Base-by-base conservation (phyloP, 2,329 filamentous ascomycete species). In the Trichoderma afroharzianum region DNA sequence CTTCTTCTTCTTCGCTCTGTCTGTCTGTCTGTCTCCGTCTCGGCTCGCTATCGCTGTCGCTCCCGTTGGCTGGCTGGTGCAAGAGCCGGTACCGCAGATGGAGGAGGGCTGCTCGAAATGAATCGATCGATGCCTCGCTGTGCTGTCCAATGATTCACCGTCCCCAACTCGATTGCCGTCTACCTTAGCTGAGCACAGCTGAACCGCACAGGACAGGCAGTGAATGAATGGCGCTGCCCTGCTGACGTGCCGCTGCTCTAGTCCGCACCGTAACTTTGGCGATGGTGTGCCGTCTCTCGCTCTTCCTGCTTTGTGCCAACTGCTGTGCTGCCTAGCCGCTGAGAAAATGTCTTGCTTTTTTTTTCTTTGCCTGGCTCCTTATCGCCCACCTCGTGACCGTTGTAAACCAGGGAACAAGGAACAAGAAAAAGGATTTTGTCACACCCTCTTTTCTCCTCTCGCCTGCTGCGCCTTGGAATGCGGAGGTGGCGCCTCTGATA, bases 381-480 rank as follows among this genome's bases (percentile, higher is more conserved):
- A 69, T 69, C 66, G 57, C 47, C 24, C 21, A 18, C 66, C 66
- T 62, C 66, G 66, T 69, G 66, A 69, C 66, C 57, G 28, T 50
- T 30, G 63, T 36, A 58, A 67, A 15, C 32, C 33, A 24, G 47
- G 47, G 47, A 50, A 50, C 18, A 50, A 50, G 11, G 18, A 24
- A 53, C 0, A 50, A 50, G n/a, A n/a, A 61, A 39, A 36, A 21
- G 18, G 12, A 57, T n/a, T 58, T 26, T 12, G 39, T 69, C 64
- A 69, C 66, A 69, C 36, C 66, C 57, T 50, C 39, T 62, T 61
- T 68, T 62, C 21, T 11, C 26, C 47, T 53, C 47, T 53, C 43
- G 43, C 9, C n/a, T 53, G 64, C 36, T 68, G 64, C 64, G 64
- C 64, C 55, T 53, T 69, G 66, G 57, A 69, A 69, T 69, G 66